Conservation (phyloP, 495 filamentous ascomycete genomes). For the Aspergillus taichungensis region DNA sequence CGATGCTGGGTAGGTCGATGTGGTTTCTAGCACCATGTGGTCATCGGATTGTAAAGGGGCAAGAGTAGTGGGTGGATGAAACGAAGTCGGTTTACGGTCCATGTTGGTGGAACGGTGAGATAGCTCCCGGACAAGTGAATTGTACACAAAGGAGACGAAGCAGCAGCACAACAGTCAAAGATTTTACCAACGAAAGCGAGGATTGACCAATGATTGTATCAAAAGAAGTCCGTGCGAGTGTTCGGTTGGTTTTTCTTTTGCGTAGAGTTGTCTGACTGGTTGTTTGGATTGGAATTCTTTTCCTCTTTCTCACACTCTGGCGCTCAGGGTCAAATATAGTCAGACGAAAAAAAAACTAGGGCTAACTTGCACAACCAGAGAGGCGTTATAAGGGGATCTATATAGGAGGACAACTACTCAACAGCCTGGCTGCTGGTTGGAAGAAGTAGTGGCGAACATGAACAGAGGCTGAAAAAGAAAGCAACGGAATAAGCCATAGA, state of each 20-base stretch:
- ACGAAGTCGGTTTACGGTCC: slow-evolving; percentile 6
- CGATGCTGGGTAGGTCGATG: slow-evolving; percentile 14
- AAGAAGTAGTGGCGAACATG: slow-evolving; percentile 17
- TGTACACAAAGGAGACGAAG: slow-evolving; percentile 1
- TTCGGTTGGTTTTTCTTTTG: no score
- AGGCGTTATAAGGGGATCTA: slow-evolving; percentile 4
- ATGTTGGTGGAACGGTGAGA: slow-evolving; percentile 5
- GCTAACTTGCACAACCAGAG: no score
- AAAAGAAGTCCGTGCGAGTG: no score
- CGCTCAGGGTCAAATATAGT: no score
- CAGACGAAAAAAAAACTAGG: no score
- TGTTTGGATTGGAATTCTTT: no score
- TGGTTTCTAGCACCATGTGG: slow-evolving; percentile 8
- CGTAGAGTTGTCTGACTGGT: no score
- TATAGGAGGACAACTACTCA: slow-evolving; percentile 19
- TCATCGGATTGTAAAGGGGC: slow-evolving; percentile 3
- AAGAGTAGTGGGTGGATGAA: slow-evolving; percentile 4
- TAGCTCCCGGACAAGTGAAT: no score
- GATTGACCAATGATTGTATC: no score
- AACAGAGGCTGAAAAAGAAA: slow-evolving; percentile 24
- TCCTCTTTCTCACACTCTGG: no score
- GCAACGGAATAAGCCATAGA: slow-evolving; percentile 14
- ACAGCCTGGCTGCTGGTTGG: slow-evolving; percentile 17
- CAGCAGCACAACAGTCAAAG: not conserved
- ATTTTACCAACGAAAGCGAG: no score